These are phyloP conservation scores for Phaeophleospora eucalypticola DNA, from an alignment of 2,329 filamentous ascomycete species.

Conservation along the genomic window DNA sequence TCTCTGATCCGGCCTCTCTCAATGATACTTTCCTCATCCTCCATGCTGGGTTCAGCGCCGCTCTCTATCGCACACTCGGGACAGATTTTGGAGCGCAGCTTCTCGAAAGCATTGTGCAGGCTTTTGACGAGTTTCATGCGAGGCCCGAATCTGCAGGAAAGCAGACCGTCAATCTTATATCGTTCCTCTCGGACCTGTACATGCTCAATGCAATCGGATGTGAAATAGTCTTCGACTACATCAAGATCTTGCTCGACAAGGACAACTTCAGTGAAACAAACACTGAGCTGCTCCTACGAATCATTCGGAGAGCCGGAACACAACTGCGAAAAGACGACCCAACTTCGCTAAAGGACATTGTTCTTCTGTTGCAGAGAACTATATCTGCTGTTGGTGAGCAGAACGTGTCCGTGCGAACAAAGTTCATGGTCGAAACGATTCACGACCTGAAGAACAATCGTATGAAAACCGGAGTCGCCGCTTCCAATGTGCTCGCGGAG, in stretches of 20 bases:
- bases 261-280: slow-evolving; percentile 73
- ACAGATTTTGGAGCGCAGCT: slow-evolving; percentile 86
- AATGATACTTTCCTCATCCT: slow-evolving; percentile 88
- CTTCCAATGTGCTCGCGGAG: slow-evolving; percentile 70
- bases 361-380: slow-evolving; percentile 70
- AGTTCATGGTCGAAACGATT: slow-evolving; percentile 97
- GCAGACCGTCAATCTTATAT: slow-evolving; percentile 70
- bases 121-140: slow-evolving; percentile 57
- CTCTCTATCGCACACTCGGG: slow-evolving; percentile 80
- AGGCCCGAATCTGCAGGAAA: slow-evolving; percentile 47
- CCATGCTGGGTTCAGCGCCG: slow-evolving; percentile 82
- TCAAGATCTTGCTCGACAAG: slow-evolving; percentile 68
- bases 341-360: slow-evolving; percentile 81
- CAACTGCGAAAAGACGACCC: slow-evolving; percentile 87
- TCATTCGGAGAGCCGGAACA: slow-evolving; percentile 75
- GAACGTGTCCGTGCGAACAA: slow-evolving; percentile 79
- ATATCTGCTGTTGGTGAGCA: slow-evolving; percentile 60
- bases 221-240: slow-evolving; percentile 84
- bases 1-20: slow-evolving; percentile 72
- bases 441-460: slow-evolving; percentile 93
- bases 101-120: slow-evolving; percentile 70
- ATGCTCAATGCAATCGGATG: slow-evolving; percentile 84
- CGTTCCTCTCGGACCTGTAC: slow-evolving; percentile 81
- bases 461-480: slow-evolving; percentile 68
- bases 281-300: slow-evolving; percentile 79